Evolutionary conservation across 2,329 filamentous ascomycete genomes (phyloP), one percentile per base, ranked within the genome.

Genomic region (Ceratocystis destructans): DNA sequence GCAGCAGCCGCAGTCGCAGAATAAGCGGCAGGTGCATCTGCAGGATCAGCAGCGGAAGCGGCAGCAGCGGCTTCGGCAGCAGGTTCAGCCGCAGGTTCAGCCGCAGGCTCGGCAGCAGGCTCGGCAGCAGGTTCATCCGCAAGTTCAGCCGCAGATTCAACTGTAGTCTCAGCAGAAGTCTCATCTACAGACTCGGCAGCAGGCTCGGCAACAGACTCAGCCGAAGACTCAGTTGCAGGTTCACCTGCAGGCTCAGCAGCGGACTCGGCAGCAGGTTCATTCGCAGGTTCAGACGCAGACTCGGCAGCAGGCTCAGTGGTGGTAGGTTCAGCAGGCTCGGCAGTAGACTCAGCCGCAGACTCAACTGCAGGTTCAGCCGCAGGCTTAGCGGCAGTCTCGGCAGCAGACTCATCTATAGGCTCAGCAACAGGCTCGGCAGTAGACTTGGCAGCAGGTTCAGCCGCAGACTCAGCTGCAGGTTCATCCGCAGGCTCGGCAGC

Each of bases 181-280:
- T n/a, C n/a, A n/a, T n/a, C n/a, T n/a, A n/a, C n/a, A n/a, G n/a
- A 4, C 25, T 28, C 25, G 3, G 2, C 25, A 28, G 25, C 25
- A 28, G 25, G 25, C 3, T 63, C 55, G 22, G 66, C 20, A 4
- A 46, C 57, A 22, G 55, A 20, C 8, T 20, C 55, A n/a, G 61
- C 65, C 8, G 65, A 53, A 6, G 62, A 7, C 28, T 69, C 67
- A 46, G 45, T 33, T n/a, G 41, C 59, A 53, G 62, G 22, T 53
- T 61, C 55, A 12, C n/a, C 64, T 61, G 64, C 62, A 7, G 50
- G 53, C 20, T 65, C 45, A 28, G 62, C 55, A 3, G 64, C 64
- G 2, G 65, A 46, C 25, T 66, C 64, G 12, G 37, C 68, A 61
- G 62, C 8, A 20, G 57, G 8, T 17, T 45, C 41, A 15, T 31